Evolutionary conservation across 768 basidiomycete species (phyloP), one percentile per base, ranked within the genome.

Genomic region (Lactarius hengduanensis): DNA sequence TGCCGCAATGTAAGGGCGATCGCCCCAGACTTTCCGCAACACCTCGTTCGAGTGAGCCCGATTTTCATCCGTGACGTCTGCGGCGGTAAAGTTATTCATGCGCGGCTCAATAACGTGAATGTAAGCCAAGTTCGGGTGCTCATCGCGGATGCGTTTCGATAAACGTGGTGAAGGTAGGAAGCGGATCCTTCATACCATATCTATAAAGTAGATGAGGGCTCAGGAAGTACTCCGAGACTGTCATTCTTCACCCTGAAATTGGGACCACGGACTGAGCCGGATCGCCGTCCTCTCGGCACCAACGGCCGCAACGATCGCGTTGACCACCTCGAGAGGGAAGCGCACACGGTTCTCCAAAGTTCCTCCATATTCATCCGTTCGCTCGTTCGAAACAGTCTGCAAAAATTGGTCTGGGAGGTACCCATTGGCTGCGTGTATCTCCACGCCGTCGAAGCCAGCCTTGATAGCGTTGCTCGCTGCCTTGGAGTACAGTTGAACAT

Each of bases 281-380:
- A 82, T 70, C 2, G 74, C 80, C 22, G 75, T 74, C 43, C 76
- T 73, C 43, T 78, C 76, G 22, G 74, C 71, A 2, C 82, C 82
- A 38, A 81, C 72, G 1, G 79, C 76, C 3, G 72, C 65, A 36
- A 67, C 61, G 36, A 81, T 74, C 8, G 78, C 78, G 16, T 77
- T 71, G 45, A 78, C 67, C 47, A 79, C 76, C 65, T 79, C 77
- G n/a, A 79, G 73, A 2, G 74, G 67, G 73, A 84, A 82, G 8
- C 79, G 74, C 3, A 74, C 66, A 13, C 83, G 74, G 72, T 81
- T 81, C 71, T 80, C 78, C 59, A 82, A 64, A 11, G 75, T 76
- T 2, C 83, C 82, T 3, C 83, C 82, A 73, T 80, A 84, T 62
- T 75, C 73, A 72, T 82, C 81, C 26, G 76, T 78, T 30, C 80